phyloP scores from a whole-genome alignment of 2,329 filamentous ascomycete genomes.

The Passalora sequoiae region DNA sequence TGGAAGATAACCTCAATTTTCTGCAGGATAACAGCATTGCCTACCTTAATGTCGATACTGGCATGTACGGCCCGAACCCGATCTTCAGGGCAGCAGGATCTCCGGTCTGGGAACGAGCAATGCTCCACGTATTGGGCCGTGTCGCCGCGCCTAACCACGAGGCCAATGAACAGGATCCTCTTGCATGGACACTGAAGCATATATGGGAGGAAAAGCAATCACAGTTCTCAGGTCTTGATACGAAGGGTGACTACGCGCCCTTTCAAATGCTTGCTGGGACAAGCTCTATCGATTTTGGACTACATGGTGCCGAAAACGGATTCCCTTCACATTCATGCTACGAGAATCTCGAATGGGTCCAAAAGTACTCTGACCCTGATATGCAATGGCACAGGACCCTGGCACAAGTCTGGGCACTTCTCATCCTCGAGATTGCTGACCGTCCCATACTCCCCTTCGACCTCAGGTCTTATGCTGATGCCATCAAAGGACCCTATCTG shows the following conservation, averaged over 20 bases:
- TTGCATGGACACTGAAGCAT: conserved; percentile 66
- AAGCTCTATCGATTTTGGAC: conserved; percentile 79
- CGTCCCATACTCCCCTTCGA: conserved; percentile 78
- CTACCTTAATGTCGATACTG: conserved; percentile 87
- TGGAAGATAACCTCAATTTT: conserved; percentile 73
- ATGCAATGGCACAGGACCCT: conserved; percentile 77
- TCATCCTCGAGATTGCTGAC: conserved; percentile 82
- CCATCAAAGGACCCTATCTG: conserved; percentile 57
- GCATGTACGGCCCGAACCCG: conserved; percentile 59
- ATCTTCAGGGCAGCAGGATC: conserved; percentile 74
- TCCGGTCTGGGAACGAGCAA: conserved; percentile 68
- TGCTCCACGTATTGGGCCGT: conserved; percentile 68
- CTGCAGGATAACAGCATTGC: conserved; percentile 72
- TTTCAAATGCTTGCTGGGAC: conserved; percentile 90
- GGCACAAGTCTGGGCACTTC: conserved; percentile 70
- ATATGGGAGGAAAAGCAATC: conserved; percentile 66
- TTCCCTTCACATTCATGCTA: conserved; percentile 79
- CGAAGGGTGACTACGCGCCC: conserved; percentile 75
- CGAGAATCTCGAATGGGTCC: conserved; percentile 85
- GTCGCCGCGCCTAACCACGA: conserved; percentile 69
- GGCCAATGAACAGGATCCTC: conserved; percentile 36
- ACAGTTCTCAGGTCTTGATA: conserved; percentile 64
- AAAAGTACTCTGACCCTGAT: conserved; percentile 66
- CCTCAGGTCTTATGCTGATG: conserved; percentile 64
- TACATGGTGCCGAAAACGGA: conserved; percentile 54